Conservation (phyloP, 1,284 basidiomycete species). For the Caloboletus inedulis region DNA sequence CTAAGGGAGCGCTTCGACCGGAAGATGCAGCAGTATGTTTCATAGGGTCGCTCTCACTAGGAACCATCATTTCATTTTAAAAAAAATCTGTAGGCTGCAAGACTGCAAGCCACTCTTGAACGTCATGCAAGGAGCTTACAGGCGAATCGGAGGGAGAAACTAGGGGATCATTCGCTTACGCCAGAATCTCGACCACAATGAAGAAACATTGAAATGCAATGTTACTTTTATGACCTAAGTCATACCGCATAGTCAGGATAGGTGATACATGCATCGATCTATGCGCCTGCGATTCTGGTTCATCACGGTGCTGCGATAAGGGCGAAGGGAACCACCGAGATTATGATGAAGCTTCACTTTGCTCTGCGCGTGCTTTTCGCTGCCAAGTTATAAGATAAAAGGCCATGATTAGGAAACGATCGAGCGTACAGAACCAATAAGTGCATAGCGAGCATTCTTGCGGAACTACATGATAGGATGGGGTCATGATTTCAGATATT, state of each 20-base stretch:
- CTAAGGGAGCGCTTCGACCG: constrained; percentile 73
- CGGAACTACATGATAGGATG: constrained; percentile 61
- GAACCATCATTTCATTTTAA: not conserved
- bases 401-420: not conserved
- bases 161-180: constrained; percentile 22
- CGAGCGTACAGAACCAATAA: constrained; percentile 70
- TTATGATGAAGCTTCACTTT: constrained; percentile 50
- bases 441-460: constrained; percentile 78
- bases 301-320: constrained; percentile 6
- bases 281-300: constrained; percentile 13
- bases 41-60: not conserved
- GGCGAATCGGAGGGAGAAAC: constrained; percentile 29
- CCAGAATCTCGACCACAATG: constrained; percentile 16
- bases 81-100: constrained; percentile 44
- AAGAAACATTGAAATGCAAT: constrained; percentile 13
- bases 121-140: constrained; percentile 50
- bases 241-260: constrained; percentile 23
- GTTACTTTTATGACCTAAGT: constrained; percentile 16
- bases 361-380: constrained; percentile 62
- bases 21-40: constrained; percentile 72
- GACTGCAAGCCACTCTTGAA: constrained; percentile 56
- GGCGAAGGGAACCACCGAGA: constrained; percentile 17
- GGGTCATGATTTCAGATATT: constrained; percentile 6
- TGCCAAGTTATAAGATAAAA: constrained; percentile 30
- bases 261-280: constrained; percentile 24